Evolutionary conservation across 2,329 filamentous ascomycete genomes (phyloP).

Genomic region (Botryotinia narcissicola): DNA sequence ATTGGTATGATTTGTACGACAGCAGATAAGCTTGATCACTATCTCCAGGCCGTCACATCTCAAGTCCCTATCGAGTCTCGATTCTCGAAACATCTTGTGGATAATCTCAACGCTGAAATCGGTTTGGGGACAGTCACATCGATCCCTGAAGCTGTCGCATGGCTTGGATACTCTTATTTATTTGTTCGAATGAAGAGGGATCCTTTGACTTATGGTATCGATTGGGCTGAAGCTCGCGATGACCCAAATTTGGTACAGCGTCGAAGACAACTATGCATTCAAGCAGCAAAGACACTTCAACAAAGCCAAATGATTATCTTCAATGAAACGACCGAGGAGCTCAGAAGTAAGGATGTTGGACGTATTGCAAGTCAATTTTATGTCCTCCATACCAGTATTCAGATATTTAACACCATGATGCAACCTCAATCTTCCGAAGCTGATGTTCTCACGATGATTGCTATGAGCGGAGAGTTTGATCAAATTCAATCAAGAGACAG

Average conservation of each 20-base stretch:
- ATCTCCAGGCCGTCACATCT: slow-evolving; percentile 87
- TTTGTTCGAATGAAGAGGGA: slow-evolving; percentile 96
- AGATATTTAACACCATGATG: slow-evolving; percentile 98
- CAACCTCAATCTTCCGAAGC: slow-evolving; percentile 79
- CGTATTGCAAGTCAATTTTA: slow-evolving; percentile 98
- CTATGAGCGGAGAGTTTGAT: slow-evolving; percentile 96
- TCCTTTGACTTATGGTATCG: slow-evolving; percentile 88
- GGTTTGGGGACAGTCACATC: slow-evolving; percentile 92
- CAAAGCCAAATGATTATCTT: slow-evolving; percentile 99
- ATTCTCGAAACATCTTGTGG: slow-evolving; percentile 89
- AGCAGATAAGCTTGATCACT: slow-evolving; percentile 88
- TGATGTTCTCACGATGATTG: slow-evolving; percentile 93
- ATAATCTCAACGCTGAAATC: slow-evolving; percentile 96
- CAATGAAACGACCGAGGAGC: slow-evolving; percentile 89
- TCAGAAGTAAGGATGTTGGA: slow-evolving; percentile 91
- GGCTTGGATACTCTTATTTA: slow-evolving; percentile 96
- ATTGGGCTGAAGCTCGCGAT: slow-evolving; percentile 85
- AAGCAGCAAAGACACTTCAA: slow-evolving; percentile 83
- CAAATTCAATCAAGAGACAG: slow-evolving; percentile 91
- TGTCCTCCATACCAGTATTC: slow-evolving; percentile 86
- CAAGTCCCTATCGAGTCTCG: slow-evolving; percentile 97
- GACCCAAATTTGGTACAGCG: slow-evolving; percentile 86
- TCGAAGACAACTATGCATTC: slow-evolving; percentile 79
- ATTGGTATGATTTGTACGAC: slow-evolving; percentile 98
- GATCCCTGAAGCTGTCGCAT: slow-evolving; percentile 87